Evolutionary conservation across 106 monocot species (phyloP).

Genomic region (Narthecium ossifragum): DNA sequence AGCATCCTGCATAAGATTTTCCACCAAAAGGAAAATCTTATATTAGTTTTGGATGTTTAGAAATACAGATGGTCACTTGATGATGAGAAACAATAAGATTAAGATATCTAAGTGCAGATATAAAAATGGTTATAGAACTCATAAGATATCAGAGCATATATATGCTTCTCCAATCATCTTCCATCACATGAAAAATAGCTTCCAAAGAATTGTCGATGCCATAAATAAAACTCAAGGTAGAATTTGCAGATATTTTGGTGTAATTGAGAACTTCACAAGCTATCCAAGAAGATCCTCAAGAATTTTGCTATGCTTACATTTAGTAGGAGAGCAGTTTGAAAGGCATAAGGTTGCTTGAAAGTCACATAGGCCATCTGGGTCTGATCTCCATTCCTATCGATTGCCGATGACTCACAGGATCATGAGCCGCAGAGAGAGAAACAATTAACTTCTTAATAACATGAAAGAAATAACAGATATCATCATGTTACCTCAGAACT

Average conservation of each 20-base stretch:
- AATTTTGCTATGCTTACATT: conserved; percentile 51
- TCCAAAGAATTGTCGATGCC: not conserved
- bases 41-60: too few species aligned
- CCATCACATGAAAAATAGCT: not conserved
- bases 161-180: not conserved
- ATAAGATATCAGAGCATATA: not conserved
- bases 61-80: too few species aligned
- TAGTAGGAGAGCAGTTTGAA: conserved; percentile 55
- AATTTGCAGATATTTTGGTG: not conserved
- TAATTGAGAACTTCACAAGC: too few species aligned
- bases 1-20: too few species aligned
- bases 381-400: conserved; percentile 19
- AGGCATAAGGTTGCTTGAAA: conserved; percentile 57
- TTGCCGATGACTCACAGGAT: not conserved
- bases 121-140: too few species aligned
- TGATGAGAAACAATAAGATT: too few species aligned
- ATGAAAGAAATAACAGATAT: not conserved
- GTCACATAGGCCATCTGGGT: conserved; percentile 39
- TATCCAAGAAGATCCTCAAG: too few species aligned
- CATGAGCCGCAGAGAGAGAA: not conserved
- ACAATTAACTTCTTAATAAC: not conserved
- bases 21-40: too few species aligned
- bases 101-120: too few species aligned
- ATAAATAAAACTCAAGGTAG: not conserved
- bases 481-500: conserved; percentile 32